These are phyloP conservation scores for Nemania sp. DNA, from an alignment of 2,329 filamentous ascomycete species.

Conservation along the genomic window DNA sequence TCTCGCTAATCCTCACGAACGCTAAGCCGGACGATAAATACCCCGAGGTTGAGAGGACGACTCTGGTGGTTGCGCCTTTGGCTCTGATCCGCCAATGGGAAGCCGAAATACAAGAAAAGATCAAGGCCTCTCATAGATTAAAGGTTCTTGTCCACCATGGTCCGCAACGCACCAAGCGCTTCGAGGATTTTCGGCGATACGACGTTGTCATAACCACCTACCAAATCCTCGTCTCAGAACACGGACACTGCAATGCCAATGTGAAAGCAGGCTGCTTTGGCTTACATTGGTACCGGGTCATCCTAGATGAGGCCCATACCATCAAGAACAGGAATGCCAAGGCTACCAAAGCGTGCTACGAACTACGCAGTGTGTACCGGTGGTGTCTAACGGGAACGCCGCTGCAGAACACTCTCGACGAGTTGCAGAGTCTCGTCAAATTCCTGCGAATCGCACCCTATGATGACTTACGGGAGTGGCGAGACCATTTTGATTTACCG, in stretches of 20 bases:
- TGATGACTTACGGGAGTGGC: conserved; percentile 83
- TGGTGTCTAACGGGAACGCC: conserved; percentile 98
- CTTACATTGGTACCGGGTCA: conserved; percentile 91
- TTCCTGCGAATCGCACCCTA: conserved; percentile 93
- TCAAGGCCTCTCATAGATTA: conserved; percentile 69
- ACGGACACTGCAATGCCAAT: conserved; percentile 67
- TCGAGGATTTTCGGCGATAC: conserved; percentile 76
- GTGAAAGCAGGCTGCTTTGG: conserved; percentile 84
- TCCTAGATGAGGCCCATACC: conserved; percentile 94
- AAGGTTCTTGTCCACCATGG: conserved; percentile 92
- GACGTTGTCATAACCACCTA: conserved; percentile 98
- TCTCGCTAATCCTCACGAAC: conserved; percentile 85
- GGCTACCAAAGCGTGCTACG: conserved; percentile 88
- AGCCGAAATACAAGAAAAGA: conserved; percentile 82
- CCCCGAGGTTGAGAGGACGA: conserved; percentile 71
- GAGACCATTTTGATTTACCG: conserved; percentile 84
- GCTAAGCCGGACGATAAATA: conserved; percentile 66
- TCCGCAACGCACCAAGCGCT: conserved; percentile 77
- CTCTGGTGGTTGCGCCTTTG: conserved; percentile 88
- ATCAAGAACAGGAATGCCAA: conserved; percentile 99
- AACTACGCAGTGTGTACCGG: conserved; percentile 80
- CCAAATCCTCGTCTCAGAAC: conserved; percentile 90
- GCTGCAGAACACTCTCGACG: conserved; percentile 97
- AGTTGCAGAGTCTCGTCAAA: conserved; percentile 88
- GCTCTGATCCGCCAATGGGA: conserved; percentile 98